Conservation (phyloP, 164 flowering plant species). For the Annona cherimola region DNA sequence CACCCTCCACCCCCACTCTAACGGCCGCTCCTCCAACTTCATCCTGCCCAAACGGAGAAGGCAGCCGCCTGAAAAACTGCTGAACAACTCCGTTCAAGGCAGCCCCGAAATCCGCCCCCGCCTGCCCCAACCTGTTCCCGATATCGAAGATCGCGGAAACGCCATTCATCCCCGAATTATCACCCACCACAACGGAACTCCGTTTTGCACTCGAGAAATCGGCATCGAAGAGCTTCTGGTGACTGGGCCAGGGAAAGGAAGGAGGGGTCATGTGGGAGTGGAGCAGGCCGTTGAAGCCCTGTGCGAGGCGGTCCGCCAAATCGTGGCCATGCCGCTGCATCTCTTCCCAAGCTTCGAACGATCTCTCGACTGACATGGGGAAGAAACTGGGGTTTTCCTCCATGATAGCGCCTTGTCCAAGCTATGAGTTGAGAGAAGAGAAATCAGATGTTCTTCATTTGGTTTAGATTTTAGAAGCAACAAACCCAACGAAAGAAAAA, state of each 20-base stretch:
- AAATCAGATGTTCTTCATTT: background rate
- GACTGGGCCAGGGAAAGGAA: constrained; percentile 70
- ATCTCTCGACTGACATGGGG: constrained; percentile 72
- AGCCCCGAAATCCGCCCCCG: constrained; percentile 83
- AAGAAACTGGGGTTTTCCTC: background rate
- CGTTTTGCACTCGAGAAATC: constrained; percentile 38
- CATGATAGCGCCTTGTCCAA: background rate
- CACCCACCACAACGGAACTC: constrained; percentile 38
- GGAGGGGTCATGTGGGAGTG: constrained; percentile 64
- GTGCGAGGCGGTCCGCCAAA: constrained; percentile 77
- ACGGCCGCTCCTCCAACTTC: constrained; percentile 31
- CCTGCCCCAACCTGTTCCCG: constrained; percentile 85
- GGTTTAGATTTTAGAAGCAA: background rate
- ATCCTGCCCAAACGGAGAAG: constrained; percentile 54
- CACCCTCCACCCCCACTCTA: constrained; percentile 24
- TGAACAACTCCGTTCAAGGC: constrained; percentile 70
- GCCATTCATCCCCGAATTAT: constrained; percentile 44
- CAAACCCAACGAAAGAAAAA: background rate
- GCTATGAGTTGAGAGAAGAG: background rate
- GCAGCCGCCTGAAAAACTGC: constrained; percentile 67
- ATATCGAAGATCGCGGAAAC: constrained; percentile 78
- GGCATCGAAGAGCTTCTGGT: constrained; percentile 49
- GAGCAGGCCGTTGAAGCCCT: constrained; percentile 72
- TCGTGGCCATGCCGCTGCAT: constrained; percentile 91
- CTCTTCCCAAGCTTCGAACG: constrained; percentile 98